Evolutionary conservation across 441 rosid species (phyloP).

Genomic region (Jatropha multifida): DNA sequence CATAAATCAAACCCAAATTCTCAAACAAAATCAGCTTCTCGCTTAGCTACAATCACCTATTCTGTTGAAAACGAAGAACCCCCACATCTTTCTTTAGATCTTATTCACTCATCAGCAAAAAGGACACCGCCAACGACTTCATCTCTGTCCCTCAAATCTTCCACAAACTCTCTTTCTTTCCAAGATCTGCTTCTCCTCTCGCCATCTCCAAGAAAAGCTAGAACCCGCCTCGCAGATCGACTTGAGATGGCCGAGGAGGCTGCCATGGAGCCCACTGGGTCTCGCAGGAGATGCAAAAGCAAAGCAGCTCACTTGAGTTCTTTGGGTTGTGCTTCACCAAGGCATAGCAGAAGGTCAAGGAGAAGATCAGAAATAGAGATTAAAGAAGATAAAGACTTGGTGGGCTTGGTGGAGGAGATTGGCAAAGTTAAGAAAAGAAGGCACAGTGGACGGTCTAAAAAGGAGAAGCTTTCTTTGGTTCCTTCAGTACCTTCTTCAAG

Average conservation of each 20-base stretch:
- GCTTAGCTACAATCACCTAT: conserved; percentile 42
- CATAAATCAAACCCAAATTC: conserved; percentile 48
- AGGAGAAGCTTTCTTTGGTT: conserved; percentile 60
- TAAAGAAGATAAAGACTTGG: conserved; percentile 66
- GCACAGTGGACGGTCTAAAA: conserved; percentile 54
- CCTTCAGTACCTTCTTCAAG: conserved; percentile 42
- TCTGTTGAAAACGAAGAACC: conserved; percentile 35
- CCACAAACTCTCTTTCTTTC: conserved; percentile 45
- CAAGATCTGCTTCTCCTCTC: conserved; percentile 75
- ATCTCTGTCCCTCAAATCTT: conserved; percentile 33
- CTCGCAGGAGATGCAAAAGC: conserved; percentile 52
- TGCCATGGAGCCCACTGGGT: conserved; percentile 40
- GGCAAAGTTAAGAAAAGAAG: conserved; percentile 49
- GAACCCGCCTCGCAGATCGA: conserved; percentile 60
- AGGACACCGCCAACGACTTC: conserved; percentile 33
- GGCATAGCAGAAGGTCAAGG: conserved; percentile 54
- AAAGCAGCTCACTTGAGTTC: conserved; percentile 52
- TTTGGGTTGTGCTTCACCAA: conserved; percentile 57
- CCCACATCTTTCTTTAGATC: conserved; percentile 47
- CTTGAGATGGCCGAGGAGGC: conserved; percentile 57
- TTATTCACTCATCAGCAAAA: conserved; percentile 43
- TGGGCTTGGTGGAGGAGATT: conserved; percentile 44
- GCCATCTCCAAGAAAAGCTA: conserved; percentile 65
- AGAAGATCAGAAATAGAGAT: conserved; percentile 57
- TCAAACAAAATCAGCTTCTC: conserved; percentile 52